Evolutionary conservation across 352 stramenopile species (phyloP).

Genomic region (Pythium phragmitis): DNA sequence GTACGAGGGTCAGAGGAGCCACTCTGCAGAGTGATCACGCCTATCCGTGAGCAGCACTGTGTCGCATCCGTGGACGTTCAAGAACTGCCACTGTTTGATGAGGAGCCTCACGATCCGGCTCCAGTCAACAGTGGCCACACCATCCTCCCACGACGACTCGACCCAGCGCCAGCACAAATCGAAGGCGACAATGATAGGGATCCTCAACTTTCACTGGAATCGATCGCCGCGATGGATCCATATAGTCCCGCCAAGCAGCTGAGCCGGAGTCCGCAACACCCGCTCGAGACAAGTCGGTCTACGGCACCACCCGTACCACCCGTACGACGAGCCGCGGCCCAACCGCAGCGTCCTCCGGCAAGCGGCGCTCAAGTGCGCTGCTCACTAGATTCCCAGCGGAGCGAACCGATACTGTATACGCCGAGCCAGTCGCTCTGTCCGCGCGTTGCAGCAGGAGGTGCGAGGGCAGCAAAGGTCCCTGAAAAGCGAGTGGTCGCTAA

Average conservation of each 20-base stretch:
- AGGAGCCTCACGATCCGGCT: not conserved
- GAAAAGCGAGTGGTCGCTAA: not conserved
- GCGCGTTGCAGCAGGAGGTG: not conserved
- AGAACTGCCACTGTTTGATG: constrained; percentile 12
- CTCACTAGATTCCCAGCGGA: not conserved
- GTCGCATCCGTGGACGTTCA: not conserved
- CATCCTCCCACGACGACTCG: not conserved
- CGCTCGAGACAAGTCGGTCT: not conserved
- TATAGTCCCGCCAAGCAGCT: constrained; percentile 8
- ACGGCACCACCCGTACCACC: not conserved
- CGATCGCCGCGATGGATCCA: constrained; percentile 19
- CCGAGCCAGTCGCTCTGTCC: constrained; percentile 6
- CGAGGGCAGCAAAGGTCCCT: not conserved
- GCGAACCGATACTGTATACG: not conserved
- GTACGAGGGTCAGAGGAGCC: not conserved
- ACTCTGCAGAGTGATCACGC: not conserved
- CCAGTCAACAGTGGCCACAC: not conserved
- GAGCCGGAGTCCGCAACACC: not conserved
- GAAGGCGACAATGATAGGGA: not conserved
- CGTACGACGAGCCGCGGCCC: not conserved
- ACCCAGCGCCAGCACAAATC: not conserved
- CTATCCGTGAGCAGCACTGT: not conserved
- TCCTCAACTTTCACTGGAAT: constrained; percentile 9
- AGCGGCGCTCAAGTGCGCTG: not conserved
- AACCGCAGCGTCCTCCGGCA: not conserved